Evolutionary conservation across 2,329 filamentous ascomycete species (phyloP).

Genomic region (Zasmidium angulare): DNA sequence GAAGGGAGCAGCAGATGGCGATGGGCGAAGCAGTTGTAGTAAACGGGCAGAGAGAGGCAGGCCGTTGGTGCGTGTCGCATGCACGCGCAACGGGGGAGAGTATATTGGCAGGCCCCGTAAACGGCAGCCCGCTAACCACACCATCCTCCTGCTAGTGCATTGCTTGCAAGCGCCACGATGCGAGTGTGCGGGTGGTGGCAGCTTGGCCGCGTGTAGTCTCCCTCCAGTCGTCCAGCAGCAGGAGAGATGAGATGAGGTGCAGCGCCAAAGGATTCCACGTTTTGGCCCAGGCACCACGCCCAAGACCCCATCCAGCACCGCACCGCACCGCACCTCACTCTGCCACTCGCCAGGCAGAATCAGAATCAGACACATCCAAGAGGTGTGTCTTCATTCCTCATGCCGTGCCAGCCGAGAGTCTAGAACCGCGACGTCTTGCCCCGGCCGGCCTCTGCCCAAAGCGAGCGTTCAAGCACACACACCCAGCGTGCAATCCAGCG

Average conservation of each 20-base stretch:
- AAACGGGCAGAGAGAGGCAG: not conserved
- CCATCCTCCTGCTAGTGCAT: slow-evolving; percentile 7
- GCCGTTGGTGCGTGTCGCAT: not conserved
- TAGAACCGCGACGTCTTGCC: not conserved
- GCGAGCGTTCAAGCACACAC: too few relatives aligned
- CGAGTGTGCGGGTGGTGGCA: not conserved
- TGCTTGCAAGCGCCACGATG: slow-evolving; percentile 5
- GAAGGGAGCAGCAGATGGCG: slow-evolving; percentile 16
- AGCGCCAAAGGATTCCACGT: not conserved
- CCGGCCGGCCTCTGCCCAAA: not conserved
- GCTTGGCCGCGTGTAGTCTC: not conserved
- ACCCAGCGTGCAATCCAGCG: too few relatives aligned
- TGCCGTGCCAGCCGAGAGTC: not conserved
- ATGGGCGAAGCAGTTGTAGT: slow-evolving; percentile 14
- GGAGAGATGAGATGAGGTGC: not conserved
- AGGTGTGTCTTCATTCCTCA: not conserved
- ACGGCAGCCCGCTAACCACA: slow-evolving; percentile 9
- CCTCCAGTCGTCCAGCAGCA: not conserved
- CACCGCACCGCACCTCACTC: too few relatives aligned
- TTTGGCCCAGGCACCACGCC: not conserved
- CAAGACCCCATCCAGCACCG: too few relatives aligned
- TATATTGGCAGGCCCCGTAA: slow-evolving; percentile 10
- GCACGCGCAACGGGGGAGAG: slow-evolving; percentile 6
- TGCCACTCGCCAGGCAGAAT: too few relatives aligned
- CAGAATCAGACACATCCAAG: too few relatives aligned